Percentiles rank a stretch among this genome's conserved stretches.
Conservation (phyloP, 805 yeast genomes). For the Metschnikowia continentalis region DNA sequence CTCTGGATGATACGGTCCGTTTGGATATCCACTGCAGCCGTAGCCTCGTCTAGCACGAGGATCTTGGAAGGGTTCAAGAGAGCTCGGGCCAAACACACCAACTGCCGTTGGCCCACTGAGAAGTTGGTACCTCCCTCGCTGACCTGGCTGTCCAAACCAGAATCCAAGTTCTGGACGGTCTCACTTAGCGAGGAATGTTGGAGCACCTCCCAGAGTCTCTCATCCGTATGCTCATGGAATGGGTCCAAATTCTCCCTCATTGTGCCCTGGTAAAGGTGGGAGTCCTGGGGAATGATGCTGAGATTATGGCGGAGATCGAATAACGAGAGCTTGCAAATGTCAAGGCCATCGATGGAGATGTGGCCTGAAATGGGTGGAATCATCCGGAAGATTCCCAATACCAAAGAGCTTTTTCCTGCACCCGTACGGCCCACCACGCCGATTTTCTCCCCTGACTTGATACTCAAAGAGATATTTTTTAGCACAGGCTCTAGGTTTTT, state of each 20-base stretch:
- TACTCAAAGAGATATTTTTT: conserved; percentile 58
- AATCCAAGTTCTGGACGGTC: conserved; percentile 13
- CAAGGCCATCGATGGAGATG: conserved; percentile 19
- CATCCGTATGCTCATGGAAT: conserved; percentile 31
- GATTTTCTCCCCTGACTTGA: conserved; percentile 75
- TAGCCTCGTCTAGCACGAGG: conserved; percentile 24
- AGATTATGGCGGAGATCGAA: conserved; percentile 21
- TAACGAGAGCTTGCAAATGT: conserved; percentile 15
- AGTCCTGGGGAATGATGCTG: conserved; percentile 26
- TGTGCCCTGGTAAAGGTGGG: conserved; percentile 24
- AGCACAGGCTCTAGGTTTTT: conserved; percentile 76
- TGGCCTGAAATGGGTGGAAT: conserved; percentile 19
- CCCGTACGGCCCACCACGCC: conserved; percentile 95
- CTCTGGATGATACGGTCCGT: conserved; percentile 27
- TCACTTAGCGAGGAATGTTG: conserved; percentile 20
- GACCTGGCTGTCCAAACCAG: conserved; percentile 18
- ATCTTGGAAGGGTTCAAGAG: conserved; percentile 16
- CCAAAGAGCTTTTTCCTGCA: conserved; percentile 35
- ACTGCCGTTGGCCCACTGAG: conserved; percentile 24
- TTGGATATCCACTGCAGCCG: conserved; percentile 24
- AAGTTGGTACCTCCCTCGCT: conserved; percentile 25
- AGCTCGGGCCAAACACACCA: conserved; percentile 24
- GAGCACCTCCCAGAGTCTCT: conserved; percentile 21
- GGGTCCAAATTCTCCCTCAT: conserved; percentile 60
- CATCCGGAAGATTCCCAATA: conserved; percentile 24